Base-by-base conservation (phyloP, 2,329 filamentous ascomycete species). In the Colletotrichum cuscutae region DNA sequence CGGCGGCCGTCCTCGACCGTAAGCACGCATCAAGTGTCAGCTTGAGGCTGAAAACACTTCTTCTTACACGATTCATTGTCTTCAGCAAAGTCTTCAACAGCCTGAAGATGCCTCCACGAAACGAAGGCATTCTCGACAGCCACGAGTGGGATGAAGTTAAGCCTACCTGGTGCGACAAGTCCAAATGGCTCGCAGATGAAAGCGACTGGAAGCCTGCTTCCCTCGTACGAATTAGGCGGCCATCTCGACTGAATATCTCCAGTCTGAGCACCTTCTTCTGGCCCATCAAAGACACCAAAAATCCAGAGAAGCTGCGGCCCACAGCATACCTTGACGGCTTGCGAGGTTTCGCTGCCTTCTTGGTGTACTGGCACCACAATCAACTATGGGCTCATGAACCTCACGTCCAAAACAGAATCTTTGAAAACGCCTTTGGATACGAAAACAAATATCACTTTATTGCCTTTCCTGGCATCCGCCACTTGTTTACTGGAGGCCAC, bases 401-500 rank as follows among this genome's bases (percentile, higher is more conserved):
- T 30, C 75, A 82, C 30, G 75, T 78, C 4, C 78, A 82, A 0
- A 76, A 82, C 70, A 82, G 85, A 76, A 79, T 81, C 59, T 78
- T 83, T 28, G 71, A 70, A 8, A 62, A 74, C 19, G 49, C 84
- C 8, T 92, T 84, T 74, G 86, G 88, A 49, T 86, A 87, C 76
- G 77, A 87, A 1, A 81, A 84, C 74, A 80, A 84, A 59, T 83
- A 88, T 78, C 81, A 88, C 77, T 80, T 90, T 75, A 79, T 82
- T 76, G 79, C 84, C 66, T 83, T 94, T 4, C 91, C 90, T 4
- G 84, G 86, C 1, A 79, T 94, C 42, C 85, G 92, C 32, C 83
- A 84, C 46, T 86, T 93, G 76, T 91, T 92, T 78, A 84, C 86
- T 0, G 90, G 90, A 2, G 89, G 90, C 0, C 89, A 92, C 81